Conservation (phyloP, 23 red algal species). For the Gracilaria vermiculophylla region DNA sequence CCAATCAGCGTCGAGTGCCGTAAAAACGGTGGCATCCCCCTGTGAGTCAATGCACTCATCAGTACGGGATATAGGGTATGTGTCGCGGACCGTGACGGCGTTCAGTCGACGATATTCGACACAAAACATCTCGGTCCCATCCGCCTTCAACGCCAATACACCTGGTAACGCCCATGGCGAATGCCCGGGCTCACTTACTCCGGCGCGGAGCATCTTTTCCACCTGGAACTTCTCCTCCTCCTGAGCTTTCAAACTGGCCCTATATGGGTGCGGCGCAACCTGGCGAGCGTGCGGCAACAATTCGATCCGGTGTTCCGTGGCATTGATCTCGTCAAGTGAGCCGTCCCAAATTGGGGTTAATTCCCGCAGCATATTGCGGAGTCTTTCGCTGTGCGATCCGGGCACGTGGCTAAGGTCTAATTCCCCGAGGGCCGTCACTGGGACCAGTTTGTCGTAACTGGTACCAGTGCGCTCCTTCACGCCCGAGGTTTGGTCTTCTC, state of each 20-base stretch:
- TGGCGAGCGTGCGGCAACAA: neutral
- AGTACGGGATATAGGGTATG: conserved; percentile 16
- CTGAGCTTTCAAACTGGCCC: conserved; percentile 5
- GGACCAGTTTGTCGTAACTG: neutral
- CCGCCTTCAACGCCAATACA: neutral
- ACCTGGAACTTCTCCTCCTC: conserved; percentile 16
- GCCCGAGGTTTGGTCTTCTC: too few species aligned
- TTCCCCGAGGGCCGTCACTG: neutral
- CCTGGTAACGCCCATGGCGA: conserved; percentile 23
- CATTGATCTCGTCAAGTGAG: conserved; percentile 12
- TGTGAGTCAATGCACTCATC: conserved; percentile 49
- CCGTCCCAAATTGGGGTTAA: neutral
- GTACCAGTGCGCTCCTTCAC: neutral
- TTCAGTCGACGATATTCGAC: conserved; percentile 21
- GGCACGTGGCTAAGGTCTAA: neutral
- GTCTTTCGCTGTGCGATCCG: neutral
- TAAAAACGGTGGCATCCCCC: conserved; percentile 5
- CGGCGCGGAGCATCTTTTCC: conserved; percentile 4
- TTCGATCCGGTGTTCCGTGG: neutral
- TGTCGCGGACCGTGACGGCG: neutral
- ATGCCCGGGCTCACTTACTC: neutral
- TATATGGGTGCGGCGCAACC: neutral
- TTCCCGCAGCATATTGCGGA: neutral
- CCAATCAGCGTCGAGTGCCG: conserved; percentile 9
- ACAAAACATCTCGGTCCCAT: neutral